Conservation (phyloP, 192 early-diverging fungal genomes). For the Haplosporangium gracile region DNA sequence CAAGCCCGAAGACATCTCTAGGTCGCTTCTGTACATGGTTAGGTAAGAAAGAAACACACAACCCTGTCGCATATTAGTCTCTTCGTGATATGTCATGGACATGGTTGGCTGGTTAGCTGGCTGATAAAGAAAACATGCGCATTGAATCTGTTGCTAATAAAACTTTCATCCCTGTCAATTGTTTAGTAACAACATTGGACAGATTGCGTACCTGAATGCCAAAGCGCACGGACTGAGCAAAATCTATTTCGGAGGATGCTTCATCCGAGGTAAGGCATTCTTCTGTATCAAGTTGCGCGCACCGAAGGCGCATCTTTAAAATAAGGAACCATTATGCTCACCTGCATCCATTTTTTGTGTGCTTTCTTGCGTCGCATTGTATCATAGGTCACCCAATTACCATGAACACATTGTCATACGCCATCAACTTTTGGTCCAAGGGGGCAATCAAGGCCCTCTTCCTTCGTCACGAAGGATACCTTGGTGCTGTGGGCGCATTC, state of each 20-base stretch:
- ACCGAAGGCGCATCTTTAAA: background rate
- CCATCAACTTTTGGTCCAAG: constrained; percentile 98
- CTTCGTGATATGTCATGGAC: background rate
- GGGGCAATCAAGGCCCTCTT: constrained; percentile 95
- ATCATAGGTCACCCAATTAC: constrained; percentile 88
- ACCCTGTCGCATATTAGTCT: background rate
- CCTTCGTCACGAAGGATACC: constrained; percentile 96
- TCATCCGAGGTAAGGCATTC: constrained; percentile 82
- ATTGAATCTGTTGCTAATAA: background rate
- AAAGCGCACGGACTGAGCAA: constrained; percentile 87
- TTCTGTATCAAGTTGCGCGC: background rate
- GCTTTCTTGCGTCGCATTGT: background rate
- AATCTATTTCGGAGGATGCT: constrained; percentile 99
- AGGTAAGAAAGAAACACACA: constrained; percentile 58
- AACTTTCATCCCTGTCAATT: background rate
- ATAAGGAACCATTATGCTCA: background rate
- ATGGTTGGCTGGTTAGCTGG: background rate
- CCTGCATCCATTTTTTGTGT: background rate
- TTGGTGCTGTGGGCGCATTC: constrained; percentile 93
- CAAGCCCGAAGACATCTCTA: constrained; percentile 85
- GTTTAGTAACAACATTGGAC: constrained; percentile 96
- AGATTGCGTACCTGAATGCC: constrained; percentile 98
- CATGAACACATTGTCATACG: constrained; percentile 98
- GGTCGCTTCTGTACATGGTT: constrained; percentile 94
- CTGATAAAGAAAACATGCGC: background rate